Base-by-base conservation (phyloP, 495 filamentous ascomycete species). In the Niebla homalea region DNA sequence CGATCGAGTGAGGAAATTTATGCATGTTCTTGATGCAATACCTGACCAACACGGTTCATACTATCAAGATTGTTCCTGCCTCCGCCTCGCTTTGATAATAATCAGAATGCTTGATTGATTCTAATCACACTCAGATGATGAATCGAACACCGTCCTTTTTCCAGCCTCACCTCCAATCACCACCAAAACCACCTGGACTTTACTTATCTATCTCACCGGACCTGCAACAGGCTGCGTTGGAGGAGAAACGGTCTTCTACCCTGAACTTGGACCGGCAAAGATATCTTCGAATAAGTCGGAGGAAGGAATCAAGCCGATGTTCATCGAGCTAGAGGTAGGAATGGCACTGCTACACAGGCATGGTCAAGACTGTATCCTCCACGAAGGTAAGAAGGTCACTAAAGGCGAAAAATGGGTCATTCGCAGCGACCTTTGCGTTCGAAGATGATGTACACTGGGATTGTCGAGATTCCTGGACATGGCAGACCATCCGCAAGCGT, bases 371-470 rank as follows among this genome's bases (percentile, higher is more conserved):
- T 95, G 90, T 65, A 77, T 96, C 73, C 65, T 95, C 46, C 90
- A 95, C 67, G 89, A 97, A 63, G 88, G 88, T 7, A 73, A 71
- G 52, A 77, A 92, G 57, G 89, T 95, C 0, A 75, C 62, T 0
- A 70, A 73, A 38, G 90, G 89, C 14, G 88, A 94, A 63, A 96
- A 95, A 62, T 96, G 89, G 89, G 81, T 97, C 46, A 73, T 96
- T 46, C 70, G 90, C 48, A 94, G 83, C 46, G 90, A 95, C 71
- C 64, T 95, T 48, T 88, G 88, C 57, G 80, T 94, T 18, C 76
- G 60, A 57, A 68, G 71, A 51, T 83, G 50, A 64, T 46, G 29
- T 6, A 16, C 10, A 5, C 39, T 41, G 6, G 4, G 1, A 2
- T 15, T 22, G 2, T 32, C 7, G 29, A 7, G 12, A 32, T 32